Conservation (phyloP, 768 basidiomycete genomes). For the Psilocybe azurescens region DNA sequence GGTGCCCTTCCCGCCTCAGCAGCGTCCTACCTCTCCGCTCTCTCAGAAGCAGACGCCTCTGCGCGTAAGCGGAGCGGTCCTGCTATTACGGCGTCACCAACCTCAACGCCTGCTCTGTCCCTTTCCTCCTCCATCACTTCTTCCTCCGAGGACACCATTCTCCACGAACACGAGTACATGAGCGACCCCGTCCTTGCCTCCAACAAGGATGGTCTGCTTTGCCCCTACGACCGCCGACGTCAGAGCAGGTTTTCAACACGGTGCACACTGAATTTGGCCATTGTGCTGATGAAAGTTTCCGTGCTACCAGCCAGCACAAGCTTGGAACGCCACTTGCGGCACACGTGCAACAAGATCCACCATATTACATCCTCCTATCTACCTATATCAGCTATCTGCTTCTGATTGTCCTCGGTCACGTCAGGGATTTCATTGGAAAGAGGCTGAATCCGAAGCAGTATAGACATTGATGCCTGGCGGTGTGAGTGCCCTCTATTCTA, state of each 20-base stretch:
- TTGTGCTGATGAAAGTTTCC: slow-evolving; percentile 76
- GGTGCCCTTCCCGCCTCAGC: slow-evolving; percentile 39
- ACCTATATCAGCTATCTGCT: slow-evolving; percentile 95
- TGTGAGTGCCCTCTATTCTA: slow-evolving; percentile 54
- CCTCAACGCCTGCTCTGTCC: slow-evolving; percentile 75
- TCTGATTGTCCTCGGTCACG: slow-evolving; percentile 89
- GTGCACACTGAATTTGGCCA: slow-evolving; percentile 94
- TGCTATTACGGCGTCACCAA: slow-evolving; percentile 41
- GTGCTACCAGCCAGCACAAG: slow-evolving; percentile 70
- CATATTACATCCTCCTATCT: slow-evolving; percentile 89
- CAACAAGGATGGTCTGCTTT: slow-evolving; percentile 61
- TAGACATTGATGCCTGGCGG: slow-evolving; percentile 82
- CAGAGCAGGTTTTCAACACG: slow-evolving; percentile 77
- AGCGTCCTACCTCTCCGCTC: slow-evolving; percentile 47
- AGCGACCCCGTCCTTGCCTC: slow-evolving; percentile 31
- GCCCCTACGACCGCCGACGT: slow-evolving; percentile 75
- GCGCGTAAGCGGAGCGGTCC: slow-evolving; percentile 50
- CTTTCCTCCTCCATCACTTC: slow-evolving; percentile 74
- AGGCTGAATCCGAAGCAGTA: slow-evolving; percentile 71
- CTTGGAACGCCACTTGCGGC: slow-evolving; percentile 51
- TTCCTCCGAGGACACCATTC: slow-evolving; percentile 69
- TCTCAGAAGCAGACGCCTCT: slow-evolving; percentile 64
- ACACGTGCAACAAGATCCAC: slow-evolving; percentile 81
- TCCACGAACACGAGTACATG: slow-evolving; percentile 57
- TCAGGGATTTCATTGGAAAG: slow-evolving; percentile 96